Evolutionary conservation across 2,329 filamentous ascomycete species (phyloP).

Genomic region (Ceratocystis lukuohia): DNA sequence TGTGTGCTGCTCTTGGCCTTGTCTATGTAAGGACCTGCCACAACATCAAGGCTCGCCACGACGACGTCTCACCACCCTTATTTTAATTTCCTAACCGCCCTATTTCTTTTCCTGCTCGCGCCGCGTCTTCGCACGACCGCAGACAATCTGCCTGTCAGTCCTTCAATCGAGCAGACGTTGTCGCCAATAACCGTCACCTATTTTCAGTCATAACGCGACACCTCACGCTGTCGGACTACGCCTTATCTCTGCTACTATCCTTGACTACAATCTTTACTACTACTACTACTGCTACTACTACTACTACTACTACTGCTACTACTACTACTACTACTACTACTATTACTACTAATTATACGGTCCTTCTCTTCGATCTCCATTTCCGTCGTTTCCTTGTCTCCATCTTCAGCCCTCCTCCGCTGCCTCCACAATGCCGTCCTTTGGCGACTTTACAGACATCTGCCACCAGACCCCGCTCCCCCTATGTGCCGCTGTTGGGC

Average conservation of each 20-base stretch:
- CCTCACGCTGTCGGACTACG: background rate
- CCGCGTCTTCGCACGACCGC: background rate
- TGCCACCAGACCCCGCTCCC: constrained; percentile 77
- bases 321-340: too few relatives aligned
- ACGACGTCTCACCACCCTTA: background rate
- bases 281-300: too few relatives aligned
- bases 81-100: background rate
- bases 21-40: background rate
- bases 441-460: constrained; percentile 80
- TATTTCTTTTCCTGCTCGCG: background rate
- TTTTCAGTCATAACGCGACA: background rate
- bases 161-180: background rate
- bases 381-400: too few relatives aligned
- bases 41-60: background rate
- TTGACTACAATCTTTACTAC: background rate
- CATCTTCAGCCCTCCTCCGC: background rate
- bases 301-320: background rate
- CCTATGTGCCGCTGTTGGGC: constrained; percentile 73
- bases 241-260: background rate
- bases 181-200: background rate
- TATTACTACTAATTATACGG: background rate
- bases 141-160: background rate
- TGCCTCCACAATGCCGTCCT: constrained; percentile 51
- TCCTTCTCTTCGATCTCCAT: background rate
- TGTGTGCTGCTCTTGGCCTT: background rate